Percentiles rank a stretch among this genome's conserved stretches.
These are phyloP conservation scores for Pseudogymnoascus sp. DNA, from an alignment of 2,329 filamentous ascomycete genomes.

Conservation along the genomic window DNA sequence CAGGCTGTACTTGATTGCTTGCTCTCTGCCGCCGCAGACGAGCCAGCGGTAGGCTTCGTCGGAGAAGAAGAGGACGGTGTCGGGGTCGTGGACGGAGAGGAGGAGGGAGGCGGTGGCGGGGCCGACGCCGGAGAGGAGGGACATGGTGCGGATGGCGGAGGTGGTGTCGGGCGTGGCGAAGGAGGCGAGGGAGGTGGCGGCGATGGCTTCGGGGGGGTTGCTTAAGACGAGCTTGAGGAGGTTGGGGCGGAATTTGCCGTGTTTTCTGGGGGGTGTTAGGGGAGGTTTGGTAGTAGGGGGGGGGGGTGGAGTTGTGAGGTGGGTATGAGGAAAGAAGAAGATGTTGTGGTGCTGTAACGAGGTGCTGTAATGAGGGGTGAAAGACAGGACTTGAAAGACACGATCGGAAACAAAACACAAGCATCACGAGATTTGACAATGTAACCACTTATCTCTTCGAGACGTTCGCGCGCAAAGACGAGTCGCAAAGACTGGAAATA, in stretches of 20 bases:
- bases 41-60: conserved; percentile 73
- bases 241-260: conserved; percentile 54
- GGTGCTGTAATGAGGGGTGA: neutral
- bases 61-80: conserved; percentile 62
- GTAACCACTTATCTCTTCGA: neutral
- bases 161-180: conserved; percentile 18
- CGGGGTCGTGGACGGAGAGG: conserved; percentile 54
- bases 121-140: conserved; percentile 61
- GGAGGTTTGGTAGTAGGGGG: neutral
- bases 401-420: neutral
- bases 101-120: conserved; percentile 72
- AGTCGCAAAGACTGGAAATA: neutral
- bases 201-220: conserved; percentile 45
- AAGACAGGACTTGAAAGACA: neutral
- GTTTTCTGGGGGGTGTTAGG: conserved; percentile 28
- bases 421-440: neutral
- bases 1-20: conserved; percentile 56
- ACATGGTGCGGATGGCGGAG: conserved; percentile 45
- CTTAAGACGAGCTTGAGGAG: conserved; percentile 52
- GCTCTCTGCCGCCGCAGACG: conserved; percentile 43
- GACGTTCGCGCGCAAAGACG: neutral
- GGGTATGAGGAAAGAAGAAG: neutral
- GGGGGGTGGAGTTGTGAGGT: neutral
- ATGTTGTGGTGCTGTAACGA: neutral
- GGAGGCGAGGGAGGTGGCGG: conserved; percentile 37